phyloP scores from a whole-genome alignment of 106 monocot species.

The Chionographis japonica region DNA sequence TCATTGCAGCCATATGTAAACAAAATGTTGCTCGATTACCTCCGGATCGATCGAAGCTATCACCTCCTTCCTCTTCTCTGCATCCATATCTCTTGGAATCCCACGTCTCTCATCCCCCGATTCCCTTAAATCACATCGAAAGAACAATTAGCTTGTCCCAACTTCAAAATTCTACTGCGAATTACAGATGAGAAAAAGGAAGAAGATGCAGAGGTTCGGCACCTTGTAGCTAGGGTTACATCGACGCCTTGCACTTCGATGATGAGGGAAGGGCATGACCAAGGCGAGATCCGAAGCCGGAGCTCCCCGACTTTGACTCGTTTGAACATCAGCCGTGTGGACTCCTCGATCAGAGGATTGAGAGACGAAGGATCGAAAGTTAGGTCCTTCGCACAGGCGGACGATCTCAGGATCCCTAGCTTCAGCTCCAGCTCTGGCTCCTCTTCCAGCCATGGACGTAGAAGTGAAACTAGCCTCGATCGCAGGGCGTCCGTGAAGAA shows the following conservation, averaged over 20 bases:
- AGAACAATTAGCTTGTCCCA: neutral
- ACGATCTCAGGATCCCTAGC: conserved; percentile 35
- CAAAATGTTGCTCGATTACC: conserved; percentile 13
- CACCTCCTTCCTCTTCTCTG: conserved; percentile 14
- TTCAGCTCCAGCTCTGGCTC: conserved; percentile 37
- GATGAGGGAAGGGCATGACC: conserved; percentile 33
- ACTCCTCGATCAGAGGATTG: conserved; percentile 24
- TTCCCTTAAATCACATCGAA: conserved; percentile 21
- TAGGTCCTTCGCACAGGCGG: conserved; percentile 25
- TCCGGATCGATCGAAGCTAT: conserved; percentile 46
- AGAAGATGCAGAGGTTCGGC: neutral
- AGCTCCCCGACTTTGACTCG: conserved; percentile 25
- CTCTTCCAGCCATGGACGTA: conserved; percentile 54
- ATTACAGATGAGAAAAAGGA: neutral
- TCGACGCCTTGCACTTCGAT: conserved; percentile 30
- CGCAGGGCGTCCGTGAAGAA: conserved; percentile 28
- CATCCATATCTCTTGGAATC: neutral
- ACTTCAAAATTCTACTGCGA: neutral
- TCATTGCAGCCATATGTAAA: no score
- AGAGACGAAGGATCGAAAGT: conserved; percentile 28
- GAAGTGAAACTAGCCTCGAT: conserved; percentile 24
- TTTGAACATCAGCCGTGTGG: conserved; percentile 20
- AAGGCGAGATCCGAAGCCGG: conserved; percentile 29
- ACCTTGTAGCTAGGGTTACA: conserved; percentile 45
- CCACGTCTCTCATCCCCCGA: neutral